A percentile compares a stretch with the other conserved stretches of the same genome.
Evolutionary conservation across 345 rosid species (phyloP).

Genomic region (Gynandropsis gynandra): DNA sequence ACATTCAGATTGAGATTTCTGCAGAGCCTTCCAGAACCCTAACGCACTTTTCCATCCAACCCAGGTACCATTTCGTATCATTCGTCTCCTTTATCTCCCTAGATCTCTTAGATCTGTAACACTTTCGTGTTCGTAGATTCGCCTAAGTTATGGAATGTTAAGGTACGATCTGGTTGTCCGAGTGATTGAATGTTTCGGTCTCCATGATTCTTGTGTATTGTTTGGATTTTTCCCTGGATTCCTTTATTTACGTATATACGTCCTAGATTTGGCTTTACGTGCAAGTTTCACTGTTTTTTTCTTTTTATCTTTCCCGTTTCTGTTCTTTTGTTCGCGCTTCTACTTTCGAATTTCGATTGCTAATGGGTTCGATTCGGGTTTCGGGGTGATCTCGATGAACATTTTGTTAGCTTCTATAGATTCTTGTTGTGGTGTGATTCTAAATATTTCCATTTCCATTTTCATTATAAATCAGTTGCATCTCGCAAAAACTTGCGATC

Average conservation of each 20-base stretch:
- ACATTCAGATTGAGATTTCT: slow-evolving; percentile 2
- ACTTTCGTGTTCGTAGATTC: neutral
- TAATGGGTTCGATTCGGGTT: neutral
- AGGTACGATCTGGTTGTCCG: neutral
- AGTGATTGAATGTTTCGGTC: slow-evolving; percentile 5
- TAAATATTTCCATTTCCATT: neutral
- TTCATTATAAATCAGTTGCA: no score
- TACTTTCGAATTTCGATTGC: neutral
- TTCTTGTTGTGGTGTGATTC: neutral
- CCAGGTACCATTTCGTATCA: slow-evolving; percentile 28
- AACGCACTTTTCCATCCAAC: slow-evolving; percentile 12
- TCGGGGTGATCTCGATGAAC: neutral
- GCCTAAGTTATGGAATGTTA: neutral
- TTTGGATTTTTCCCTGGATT: slow-evolving; percentile 1
- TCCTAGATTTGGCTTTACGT: neutral
- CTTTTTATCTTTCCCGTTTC: neutral
- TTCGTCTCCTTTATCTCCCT: neutral
- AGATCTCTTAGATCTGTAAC: slow-evolving; percentile 26
- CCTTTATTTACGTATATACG: neutral
- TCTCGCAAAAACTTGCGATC: no score
- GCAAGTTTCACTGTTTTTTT: neutral
- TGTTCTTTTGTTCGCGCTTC: neutral
- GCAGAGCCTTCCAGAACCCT: slow-evolving; percentile 21
- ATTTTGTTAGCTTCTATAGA: neutral
- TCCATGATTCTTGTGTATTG: neutral